These are phyloP conservation scores for Coemansia sp. DNA, from an alignment of 192 early-diverging fungal genomes.

Conservation along the genomic window DNA sequence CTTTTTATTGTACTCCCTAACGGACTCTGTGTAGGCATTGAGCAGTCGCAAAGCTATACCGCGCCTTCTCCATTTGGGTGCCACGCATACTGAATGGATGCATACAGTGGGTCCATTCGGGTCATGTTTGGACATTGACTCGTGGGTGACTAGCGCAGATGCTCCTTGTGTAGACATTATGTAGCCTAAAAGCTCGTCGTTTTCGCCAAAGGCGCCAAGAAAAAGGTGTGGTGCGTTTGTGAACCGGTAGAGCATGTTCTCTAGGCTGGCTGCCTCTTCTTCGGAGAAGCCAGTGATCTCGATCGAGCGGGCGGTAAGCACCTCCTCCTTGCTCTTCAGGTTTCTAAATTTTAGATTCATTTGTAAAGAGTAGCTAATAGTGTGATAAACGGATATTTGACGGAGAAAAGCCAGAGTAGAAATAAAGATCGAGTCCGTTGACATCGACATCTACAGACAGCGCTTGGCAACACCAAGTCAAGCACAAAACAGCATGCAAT, in stretches of 20 bases:
- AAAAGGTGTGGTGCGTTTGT: slow-evolving; percentile 29
- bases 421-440: too few relatives aligned
- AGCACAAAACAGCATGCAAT: background rate
- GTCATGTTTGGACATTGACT: slow-evolving; percentile 63
- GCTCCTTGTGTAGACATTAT: slow-evolving; percentile 56
- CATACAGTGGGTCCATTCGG: slow-evolving; percentile 58
- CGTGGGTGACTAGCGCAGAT: slow-evolving; percentile 53
- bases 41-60: slow-evolving; percentile 59
- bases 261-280: slow-evolving; percentile 39
- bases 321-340: slow-evolving; percentile 14
- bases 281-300: slow-evolving; percentile 22
- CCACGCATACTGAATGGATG: slow-evolving; percentile 66
- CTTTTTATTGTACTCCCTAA: slow-evolving; percentile 23
- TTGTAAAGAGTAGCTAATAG: background rate
- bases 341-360: slow-evolving; percentile 10
- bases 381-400: too few relatives aligned
- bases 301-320: slow-evolving; percentile 7
- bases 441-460: too few relatives aligned
- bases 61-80: slow-evolving; percentile 41
- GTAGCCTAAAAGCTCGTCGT: slow-evolving; percentile 52
- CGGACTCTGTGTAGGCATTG: slow-evolving; percentile 40
- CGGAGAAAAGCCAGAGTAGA: too few relatives aligned
- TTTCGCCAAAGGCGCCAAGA: slow-evolving; percentile 28
- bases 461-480: too few relatives aligned
- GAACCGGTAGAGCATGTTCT: slow-evolving; percentile 31